A percentile compares a stretch with the other conserved stretches of the same genome.
phyloP scores from a whole-genome alignment of 2,329 filamentous ascomycete species.

The Alternaria brassicae region DNA sequence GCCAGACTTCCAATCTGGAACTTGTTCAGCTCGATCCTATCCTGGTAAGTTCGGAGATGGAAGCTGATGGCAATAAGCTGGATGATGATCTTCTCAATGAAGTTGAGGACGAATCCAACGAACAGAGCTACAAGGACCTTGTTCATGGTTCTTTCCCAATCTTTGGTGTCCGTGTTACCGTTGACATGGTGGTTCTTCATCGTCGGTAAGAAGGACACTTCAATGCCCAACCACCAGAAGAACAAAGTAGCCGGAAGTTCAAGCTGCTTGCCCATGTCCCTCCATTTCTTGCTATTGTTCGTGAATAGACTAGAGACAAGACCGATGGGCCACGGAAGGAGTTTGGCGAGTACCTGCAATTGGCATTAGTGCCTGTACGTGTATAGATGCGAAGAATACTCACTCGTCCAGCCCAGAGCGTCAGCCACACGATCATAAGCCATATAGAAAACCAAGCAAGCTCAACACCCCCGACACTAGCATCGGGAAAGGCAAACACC shows the following conservation, averaged over 20 bases:
- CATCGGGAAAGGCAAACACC: constrained; percentile 63
- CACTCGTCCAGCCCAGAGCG: constrained; percentile 78
- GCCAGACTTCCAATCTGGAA: constrained; percentile 77
- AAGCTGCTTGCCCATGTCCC: constrained; percentile 82
- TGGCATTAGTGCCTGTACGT: constrained; percentile 11
- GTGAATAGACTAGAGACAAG: constrained; percentile 77
- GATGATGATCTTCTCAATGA: constrained; percentile 90
- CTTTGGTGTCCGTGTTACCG: constrained; percentile 59
- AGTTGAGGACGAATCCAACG: constrained; percentile 79
- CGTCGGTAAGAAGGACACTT: constrained; percentile 85
- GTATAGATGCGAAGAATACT: constrained; percentile 21
- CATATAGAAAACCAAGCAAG: constrained; percentile 94
- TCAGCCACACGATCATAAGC: constrained; percentile 92
- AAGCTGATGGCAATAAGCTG: constrained; percentile 95
- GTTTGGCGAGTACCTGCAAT: constrained; percentile 66
- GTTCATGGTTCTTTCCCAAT: constrained; percentile 80
- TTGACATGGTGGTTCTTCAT: constrained; percentile 71
- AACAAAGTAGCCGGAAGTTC: constrained; percentile 87
- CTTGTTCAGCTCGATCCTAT: constrained; percentile 90
- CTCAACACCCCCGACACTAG: constrained; percentile 75
- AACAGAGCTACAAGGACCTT: constrained; percentile 89
- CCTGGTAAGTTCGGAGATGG: constrained; percentile 87
- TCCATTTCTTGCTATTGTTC: constrained; percentile 91
- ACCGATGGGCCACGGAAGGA: constrained; percentile 67
- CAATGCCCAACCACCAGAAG: constrained; percentile 87